Base-by-base conservation (phyloP, 805 yeast species). In the Pichia gijzeniarum region DNA sequence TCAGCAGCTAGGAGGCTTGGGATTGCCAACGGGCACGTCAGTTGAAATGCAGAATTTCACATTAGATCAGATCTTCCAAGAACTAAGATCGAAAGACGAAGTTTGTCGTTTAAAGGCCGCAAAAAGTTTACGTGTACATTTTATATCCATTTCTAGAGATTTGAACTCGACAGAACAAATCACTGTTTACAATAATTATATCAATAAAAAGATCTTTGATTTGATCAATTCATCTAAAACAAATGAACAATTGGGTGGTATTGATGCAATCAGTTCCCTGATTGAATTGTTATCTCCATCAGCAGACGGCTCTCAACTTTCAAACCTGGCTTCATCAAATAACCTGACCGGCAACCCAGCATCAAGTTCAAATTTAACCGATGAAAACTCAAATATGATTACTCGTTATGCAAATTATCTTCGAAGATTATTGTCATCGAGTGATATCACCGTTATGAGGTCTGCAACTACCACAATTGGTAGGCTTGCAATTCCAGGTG, bases 351-450 rank as follows among this genome's bases (percentile, higher is more conserved):
- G 35, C 18, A 28, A 18, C 13, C 7, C 41, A 1, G 7, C 25
- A 18, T 4, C 35, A 12, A 39, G 30, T 12, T 28, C 35, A 4
- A n/a, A 17, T 12, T 5, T 63, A 2, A 45, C 64, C 18, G 91
- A 85, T 54, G 96, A 89, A 55, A 76, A 82, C 51, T 87, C 95
- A 19, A 86, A 87, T 46, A 90, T 86, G 63, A 85, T 95, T 2
- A 87, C 96, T 6, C 72, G 98, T 48, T 79, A 86, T 59, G 91
- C 95, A n/a, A 91, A 87, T 54, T 91, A 91, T 59, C 69, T 91
- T 49, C 73, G 95, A 35, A 78, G 82, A 35, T 74, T 88, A 45
- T 79, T 91, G 18, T 84, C 93, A 3, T 83, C 93, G 0, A 83
- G 78, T 52, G 96, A 93, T 57, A 71, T 82, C 16, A 86, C 79